A percentile compares a stretch with the other conserved stretches of the same genome.
Conservation (phyloP, 805 yeast species). For the Saccharomycopsis vini region DNA sequence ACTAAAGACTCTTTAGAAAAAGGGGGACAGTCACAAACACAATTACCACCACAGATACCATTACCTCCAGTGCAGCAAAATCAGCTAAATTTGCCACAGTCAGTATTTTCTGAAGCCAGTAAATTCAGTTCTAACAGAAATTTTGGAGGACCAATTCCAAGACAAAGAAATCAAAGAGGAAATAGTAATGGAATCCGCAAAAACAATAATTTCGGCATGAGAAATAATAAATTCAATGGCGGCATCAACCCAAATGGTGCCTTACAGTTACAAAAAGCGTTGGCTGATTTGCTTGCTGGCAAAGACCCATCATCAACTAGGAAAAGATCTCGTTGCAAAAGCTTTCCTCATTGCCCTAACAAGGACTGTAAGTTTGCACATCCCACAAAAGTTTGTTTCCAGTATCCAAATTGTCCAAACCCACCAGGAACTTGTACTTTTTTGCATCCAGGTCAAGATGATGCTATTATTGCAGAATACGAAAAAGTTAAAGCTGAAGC, state of each 20-base stretch:
- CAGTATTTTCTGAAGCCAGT: neutral
- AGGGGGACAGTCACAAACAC: neutral
- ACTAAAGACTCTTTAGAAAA: too few relatives aligned
- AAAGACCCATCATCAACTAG: slow-evolving; percentile 23
- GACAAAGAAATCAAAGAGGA: neutral
- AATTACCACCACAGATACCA: neutral
- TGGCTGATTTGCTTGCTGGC: slow-evolving; percentile 28
- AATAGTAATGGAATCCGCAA: slow-evolving; percentile 1
- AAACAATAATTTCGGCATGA: slow-evolving; percentile 13
- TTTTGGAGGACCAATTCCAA: neutral
- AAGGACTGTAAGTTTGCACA: slow-evolving; percentile 69
- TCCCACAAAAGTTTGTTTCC: slow-evolving; percentile 68
- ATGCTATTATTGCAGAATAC: slow-evolving; percentile 55
- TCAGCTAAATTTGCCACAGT: slow-evolving; percentile 1
- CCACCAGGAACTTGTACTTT: slow-evolving; percentile 75
- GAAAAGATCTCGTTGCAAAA: slow-evolving; percentile 56
- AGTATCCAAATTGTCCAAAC: slow-evolving; percentile 70
- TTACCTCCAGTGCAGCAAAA: neutral
- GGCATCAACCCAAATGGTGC: slow-evolving; percentile 22
- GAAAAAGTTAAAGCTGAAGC: slow-evolving; percentile 51
- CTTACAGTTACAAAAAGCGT: slow-evolving; percentile 31
- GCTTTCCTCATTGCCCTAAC: slow-evolving; percentile 61
- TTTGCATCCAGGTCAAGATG: slow-evolving; percentile 82
- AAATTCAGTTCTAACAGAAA: neutral
- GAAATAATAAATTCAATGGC: slow-evolving; percentile 20